These are phyloP conservation scores for Ustilago trichophora DNA, from an alignment of 1,284 basidiomycete genomes.

Conservation along the genomic window DNA sequence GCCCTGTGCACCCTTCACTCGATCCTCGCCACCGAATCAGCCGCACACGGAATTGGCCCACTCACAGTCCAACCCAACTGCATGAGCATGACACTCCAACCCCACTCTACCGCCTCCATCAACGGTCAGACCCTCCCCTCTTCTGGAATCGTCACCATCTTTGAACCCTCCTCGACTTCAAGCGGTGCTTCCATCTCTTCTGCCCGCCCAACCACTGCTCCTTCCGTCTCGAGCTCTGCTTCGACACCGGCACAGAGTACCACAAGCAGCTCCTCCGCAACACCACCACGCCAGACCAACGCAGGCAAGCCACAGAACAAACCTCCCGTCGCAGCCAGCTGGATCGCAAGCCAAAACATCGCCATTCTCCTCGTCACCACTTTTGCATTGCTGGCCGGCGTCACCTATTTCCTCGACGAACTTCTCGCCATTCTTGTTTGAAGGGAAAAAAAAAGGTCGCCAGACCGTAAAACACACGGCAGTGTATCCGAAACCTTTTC, in stretches of 20 bases:
- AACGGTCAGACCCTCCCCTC: constrained; percentile 35
- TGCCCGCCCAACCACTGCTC: not conserved
- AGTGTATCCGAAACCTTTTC: too few species aligned
- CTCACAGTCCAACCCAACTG: constrained; percentile 18
- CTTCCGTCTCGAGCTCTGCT: not conserved
- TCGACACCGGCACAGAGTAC: not conserved
- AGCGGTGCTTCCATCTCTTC: not conserved
- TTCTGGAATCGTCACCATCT: constrained; percentile 31
- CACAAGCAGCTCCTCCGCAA: constrained; percentile 1
- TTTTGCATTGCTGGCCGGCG: constrained; percentile 32
- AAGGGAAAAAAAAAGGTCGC: too few species aligned
- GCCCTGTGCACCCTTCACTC: constrained; percentile 18
- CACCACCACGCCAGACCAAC: constrained; percentile 16
- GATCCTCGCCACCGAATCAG: constrained; percentile 19
- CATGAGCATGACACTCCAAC: constrained; percentile 20
- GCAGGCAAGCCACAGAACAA: not conserved
- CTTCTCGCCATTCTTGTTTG: constrained; percentile 33
- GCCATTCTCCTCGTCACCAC: constrained; percentile 26
- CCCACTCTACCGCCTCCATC: constrained; percentile 2
- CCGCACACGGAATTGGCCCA: constrained; percentile 20
- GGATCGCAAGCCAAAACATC: constrained; percentile 35
- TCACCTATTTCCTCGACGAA: constrained; percentile 43
- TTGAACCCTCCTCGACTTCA: constrained; percentile 7
- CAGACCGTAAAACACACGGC: too few species aligned
- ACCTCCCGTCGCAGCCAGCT: constrained; percentile 7